These are phyloP conservation scores for Daldinia grandis DNA, from an alignment of 495 filamentous ascomycete genomes.

Conservation along the genomic window DNA sequence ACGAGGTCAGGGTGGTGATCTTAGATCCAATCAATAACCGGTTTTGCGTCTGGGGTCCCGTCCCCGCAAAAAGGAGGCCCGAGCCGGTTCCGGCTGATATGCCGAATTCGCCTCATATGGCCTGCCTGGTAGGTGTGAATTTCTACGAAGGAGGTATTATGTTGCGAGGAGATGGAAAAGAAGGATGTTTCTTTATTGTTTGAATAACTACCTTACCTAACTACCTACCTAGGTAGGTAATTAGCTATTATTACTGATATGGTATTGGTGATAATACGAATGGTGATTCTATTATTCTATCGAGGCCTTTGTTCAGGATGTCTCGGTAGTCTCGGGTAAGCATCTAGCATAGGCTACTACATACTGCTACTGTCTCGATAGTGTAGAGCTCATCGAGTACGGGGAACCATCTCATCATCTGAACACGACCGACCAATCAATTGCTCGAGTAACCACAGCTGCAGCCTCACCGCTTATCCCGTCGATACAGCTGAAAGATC, in stretches of 20 bases:
- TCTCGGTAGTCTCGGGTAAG: neutral
- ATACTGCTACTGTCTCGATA: neutral
- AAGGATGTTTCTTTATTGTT: neutral
- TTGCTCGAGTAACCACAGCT: neutral
- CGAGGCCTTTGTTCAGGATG: neutral
- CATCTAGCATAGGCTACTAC: neutral
- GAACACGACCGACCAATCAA: neutral
- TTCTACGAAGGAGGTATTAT: neutral
- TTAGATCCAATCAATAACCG: constrained; percentile 16
- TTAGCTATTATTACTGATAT: neutral
- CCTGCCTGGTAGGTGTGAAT: neutral
- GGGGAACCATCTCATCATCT: neutral
- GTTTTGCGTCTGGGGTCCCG: constrained; percentile 6
- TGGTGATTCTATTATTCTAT: neutral
- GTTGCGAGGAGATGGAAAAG: neutral
- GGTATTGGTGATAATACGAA: neutral
- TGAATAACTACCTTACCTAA: neutral
- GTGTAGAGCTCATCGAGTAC: neutral
- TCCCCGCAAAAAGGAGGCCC: constrained; percentile 18
- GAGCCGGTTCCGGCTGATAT: constrained; percentile 3
- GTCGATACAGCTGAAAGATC: neutral
- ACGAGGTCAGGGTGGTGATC: constrained; percentile 41
- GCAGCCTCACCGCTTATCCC: constrained; percentile 2
- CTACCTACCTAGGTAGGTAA: neutral
- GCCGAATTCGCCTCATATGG: neutral